Evolutionary conservation across 2,329 filamentous ascomycete genomes (phyloP), one percentile per base, ranked within the genome.

Genomic region (Monosporascus sp.): DNA sequence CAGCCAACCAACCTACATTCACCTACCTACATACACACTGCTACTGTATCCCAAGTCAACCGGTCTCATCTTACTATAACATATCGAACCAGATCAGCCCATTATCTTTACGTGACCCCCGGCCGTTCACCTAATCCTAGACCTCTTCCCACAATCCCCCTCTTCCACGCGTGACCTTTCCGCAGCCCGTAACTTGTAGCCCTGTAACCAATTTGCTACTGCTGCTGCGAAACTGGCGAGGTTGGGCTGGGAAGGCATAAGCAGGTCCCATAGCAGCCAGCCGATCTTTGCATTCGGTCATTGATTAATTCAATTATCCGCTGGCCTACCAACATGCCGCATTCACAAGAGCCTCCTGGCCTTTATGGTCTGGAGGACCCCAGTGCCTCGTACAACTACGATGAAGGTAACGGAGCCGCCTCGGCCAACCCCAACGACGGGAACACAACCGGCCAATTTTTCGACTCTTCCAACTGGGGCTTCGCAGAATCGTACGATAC

Each of bases 331-430:
- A 58, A 51, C 55, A 69, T 69, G 67, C 57, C 66, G 48, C 63
- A 67, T 57, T 65, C 63, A 58, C 65, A 67, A 55, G 72, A 73
- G 60, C 64, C 68, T 59, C 61, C 70, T 60, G 70, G 69, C 65
- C 70, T 76, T 56, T 77, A 72, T 62, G 73, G 73, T 65, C 70
- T 77, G 59, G 74, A 76, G 52, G 74, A 75, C 62, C 64, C 71
- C 51, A 70, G 69, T 60, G 59, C 57, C 48, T 50, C 61, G 41
- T 67, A 63, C 58, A 66, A 61, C 57, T 60, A 63, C 55, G 59
- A 55, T 58, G 58, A 64, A 54, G 64, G 55, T 62, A 66, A 64
- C 59, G 65, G 64, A 56, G 64, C 65, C 55, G 63, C 63, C 53
- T 55, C 58, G 50, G 58, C 62, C 57, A 58, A 59, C 60, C 67